A percentile compares a stretch with the other conserved stretches of the same genome.
Evolutionary conservation across 345 rosid genomes (phyloP).

Genomic region (Citrus inodora): DNA sequence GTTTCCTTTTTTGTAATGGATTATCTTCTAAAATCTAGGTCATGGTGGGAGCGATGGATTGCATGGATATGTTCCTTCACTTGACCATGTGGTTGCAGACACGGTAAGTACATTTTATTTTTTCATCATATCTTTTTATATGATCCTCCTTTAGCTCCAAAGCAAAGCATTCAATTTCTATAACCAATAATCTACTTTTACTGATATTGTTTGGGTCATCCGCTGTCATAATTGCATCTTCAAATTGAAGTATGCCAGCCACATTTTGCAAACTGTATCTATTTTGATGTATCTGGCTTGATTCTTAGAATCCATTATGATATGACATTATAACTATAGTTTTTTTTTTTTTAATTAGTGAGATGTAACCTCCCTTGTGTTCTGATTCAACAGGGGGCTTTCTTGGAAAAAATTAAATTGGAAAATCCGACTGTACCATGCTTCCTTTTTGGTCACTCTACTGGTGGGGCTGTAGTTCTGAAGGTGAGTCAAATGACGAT

Average conservation of each 20-base stretch:
- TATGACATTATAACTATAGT: not conserved
- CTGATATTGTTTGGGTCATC: not conserved
- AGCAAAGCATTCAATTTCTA: not conserved
- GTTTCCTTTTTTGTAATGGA: not conserved
- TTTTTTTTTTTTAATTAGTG: not conserved
- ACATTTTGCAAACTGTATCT: not conserved
- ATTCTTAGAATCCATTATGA: not conserved
- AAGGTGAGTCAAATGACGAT: slow-evolving; percentile 41
- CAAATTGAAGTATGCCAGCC: not conserved
- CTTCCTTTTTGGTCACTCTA: slow-evolving; percentile 97
- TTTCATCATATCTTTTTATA: not conserved
- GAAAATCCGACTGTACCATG: slow-evolving; percentile 88
- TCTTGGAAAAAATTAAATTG: slow-evolving; percentile 72
- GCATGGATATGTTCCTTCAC: slow-evolving; percentile 98
- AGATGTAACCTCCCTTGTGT: not conserved
- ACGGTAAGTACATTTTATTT: slow-evolving; percentile 45
- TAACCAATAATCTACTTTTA: not conserved
- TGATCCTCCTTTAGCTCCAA: not conserved
- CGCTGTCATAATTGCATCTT: not conserved
- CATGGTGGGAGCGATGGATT: slow-evolving; percentile 99
- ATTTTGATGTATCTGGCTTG: not conserved
- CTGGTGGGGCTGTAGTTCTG: slow-evolving; percentile 97
- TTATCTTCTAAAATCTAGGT: slow-evolving; percentile 41
- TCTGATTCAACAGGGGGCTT: slow-evolving; percentile 53
- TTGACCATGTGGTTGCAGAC: slow-evolving; percentile 88